These are phyloP conservation scores for Akanthomyces muscarius DNA, from an alignment of 2,329 filamentous ascomycete species.

Conservation along the genomic window DNA sequence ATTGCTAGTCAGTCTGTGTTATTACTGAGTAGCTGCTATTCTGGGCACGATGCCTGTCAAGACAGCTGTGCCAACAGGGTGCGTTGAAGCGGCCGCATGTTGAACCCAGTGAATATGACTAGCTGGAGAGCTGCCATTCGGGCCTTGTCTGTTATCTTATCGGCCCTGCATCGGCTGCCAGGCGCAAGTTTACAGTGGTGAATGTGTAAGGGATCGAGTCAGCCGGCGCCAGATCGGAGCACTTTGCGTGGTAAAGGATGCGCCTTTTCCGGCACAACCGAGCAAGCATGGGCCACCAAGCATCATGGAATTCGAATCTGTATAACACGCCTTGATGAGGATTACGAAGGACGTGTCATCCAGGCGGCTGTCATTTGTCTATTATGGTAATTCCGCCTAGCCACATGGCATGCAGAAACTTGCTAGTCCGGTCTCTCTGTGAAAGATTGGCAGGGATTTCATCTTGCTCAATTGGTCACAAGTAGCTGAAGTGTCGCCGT, in stretches of 20 bases:
- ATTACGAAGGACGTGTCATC: background rate
- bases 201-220: constrained; percentile 6
- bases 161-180: background rate
- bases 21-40: background rate
- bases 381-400: background rate
- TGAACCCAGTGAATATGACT: constrained; percentile 1
- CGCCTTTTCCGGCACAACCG: constrained; percentile 1
- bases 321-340: background rate
- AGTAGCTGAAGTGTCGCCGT: background rate
- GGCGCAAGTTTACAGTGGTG: background rate
- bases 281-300: background rate
- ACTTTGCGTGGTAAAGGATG: background rate
- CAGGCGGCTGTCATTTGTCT: background rate
- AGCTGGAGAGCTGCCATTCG: constrained; percentile 4
- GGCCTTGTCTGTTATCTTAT: constrained; percentile 12
- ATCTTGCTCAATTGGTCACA: background rate
- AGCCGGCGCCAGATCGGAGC: constrained; percentile 14
- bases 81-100: constrained; percentile 10
- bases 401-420: background rate
- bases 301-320: background rate
- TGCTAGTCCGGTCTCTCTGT: background rate
- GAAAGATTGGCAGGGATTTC: background rate
- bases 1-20: background rate
- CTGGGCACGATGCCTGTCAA: background rate
- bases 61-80: constrained; percentile 4